Percentiles rank a stretch among this genome's conserved stretches.
phyloP scores from a whole-genome alignment of 306 rosid genomes.

The Vachellia collinsii region DNA sequence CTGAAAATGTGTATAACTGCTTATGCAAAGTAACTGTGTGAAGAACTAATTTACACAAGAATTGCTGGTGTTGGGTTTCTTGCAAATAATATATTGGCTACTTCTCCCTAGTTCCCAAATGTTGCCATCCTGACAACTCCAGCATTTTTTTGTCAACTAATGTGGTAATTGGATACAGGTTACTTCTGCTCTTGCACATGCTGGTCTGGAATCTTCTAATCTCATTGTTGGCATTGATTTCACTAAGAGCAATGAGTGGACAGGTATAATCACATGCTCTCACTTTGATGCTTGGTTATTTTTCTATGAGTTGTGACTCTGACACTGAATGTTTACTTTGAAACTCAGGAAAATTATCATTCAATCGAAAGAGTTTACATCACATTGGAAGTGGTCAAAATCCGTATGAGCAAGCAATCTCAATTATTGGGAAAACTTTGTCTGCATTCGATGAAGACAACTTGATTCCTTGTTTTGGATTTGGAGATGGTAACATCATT shows the following conservation, averaged over 20 bases:
- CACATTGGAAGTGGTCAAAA: slow-evolving; percentile 67
- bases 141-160: slow-evolving; percentile 33
- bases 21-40: neutral
- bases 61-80: slow-evolving; percentile 13
- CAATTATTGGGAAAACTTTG: slow-evolving; percentile 82
- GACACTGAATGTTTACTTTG: slow-evolving; percentile 24
- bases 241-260: slow-evolving; percentile 97
- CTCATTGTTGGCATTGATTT: slow-evolving; percentile 92
- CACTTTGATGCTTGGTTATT: slow-evolving; percentile 35
- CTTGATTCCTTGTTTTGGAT: slow-evolving; percentile 89
- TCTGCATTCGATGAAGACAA: slow-evolving; percentile 82
- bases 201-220: slow-evolving; percentile 93
- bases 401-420: slow-evolving; percentile 86
- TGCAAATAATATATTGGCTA: slow-evolving; percentile 3
- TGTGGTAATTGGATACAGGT: slow-evolving; percentile 58
- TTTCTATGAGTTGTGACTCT: slow-evolving; percentile 18
- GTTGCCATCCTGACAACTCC: slow-evolving; percentile 5
- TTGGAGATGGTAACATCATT: slow-evolving; percentile 76
- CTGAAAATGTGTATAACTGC: neutral
- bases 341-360: slow-evolving; percentile 71
- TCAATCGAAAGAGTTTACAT: slow-evolving; percentile 83
- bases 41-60: neutral
- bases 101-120: slow-evolving; percentile 10
- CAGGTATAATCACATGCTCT: slow-evolving; percentile 56
- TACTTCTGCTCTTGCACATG: slow-evolving; percentile 74